These are phyloP conservation scores for Pseudomicrostroma phylloplanum DNA, from an alignment of 1,284 basidiomycete species.

Conservation along the genomic window DNA sequence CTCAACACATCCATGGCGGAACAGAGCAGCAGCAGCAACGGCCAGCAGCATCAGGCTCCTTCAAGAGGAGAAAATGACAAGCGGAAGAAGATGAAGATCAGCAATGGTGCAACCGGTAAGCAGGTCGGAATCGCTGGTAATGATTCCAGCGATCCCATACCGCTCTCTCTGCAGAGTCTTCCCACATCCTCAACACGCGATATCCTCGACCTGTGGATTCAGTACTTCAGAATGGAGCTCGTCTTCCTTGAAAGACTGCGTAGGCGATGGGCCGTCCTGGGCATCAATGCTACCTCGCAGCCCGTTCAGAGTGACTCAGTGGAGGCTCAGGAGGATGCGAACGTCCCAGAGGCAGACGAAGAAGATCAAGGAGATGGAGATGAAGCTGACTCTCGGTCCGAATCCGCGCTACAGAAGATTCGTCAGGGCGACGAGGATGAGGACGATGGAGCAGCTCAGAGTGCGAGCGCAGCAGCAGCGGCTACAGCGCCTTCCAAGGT, in stretches of 20 bases:
- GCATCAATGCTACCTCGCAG: conserved; percentile 53
- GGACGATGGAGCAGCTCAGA: neutral
- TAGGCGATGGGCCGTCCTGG: conserved; percentile 72
- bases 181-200: conserved; percentile 11
- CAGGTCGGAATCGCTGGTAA: neutral
- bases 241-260: conserved; percentile 79
- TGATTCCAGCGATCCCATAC: neutral
- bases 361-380: neutral
- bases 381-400: neutral
- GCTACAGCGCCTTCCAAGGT: neutral
- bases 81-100: neutral
- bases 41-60: neutral
- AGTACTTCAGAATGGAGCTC: conserved; percentile 77
- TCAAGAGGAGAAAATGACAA: neutral
- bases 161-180: neutral
- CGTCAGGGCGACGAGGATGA: neutral
- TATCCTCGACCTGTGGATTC: conserved; percentile 37
- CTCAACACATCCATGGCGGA: conserved; percentile 19
- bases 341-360: neutral
- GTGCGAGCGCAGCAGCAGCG: neutral
- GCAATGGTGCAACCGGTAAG: neutral
- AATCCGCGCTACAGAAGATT: neutral
- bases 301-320: neutral
- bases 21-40: neutral
- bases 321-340: neutral